phyloP scores from a whole-genome alignment of 1,284 basidiomycete genomes.

The Ceratobasidium sp. region DNA sequence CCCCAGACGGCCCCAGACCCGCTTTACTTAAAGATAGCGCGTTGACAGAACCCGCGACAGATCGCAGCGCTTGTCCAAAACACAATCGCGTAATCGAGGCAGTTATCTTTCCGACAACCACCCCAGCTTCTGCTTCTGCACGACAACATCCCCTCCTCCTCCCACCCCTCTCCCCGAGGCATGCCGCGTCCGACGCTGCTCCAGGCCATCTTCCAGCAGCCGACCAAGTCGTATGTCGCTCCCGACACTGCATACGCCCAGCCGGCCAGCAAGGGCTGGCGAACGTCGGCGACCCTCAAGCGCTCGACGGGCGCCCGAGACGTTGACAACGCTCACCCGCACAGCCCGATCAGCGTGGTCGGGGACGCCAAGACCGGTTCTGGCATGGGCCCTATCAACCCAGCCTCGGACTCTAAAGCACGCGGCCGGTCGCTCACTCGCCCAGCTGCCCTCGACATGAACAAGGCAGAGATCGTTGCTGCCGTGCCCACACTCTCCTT shows the following conservation, averaged over 20 bases:
- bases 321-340: not conserved
- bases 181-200: constrained; percentile 24
- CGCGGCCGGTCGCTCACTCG: constrained; percentile 3
- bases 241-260: not conserved
- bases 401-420: constrained; percentile 4
- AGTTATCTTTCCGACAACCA: constrained; percentile 16
- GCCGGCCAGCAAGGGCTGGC: constrained; percentile 1
- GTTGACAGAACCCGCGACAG: not conserved
- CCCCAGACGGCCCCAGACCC: not conserved
- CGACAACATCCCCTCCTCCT: not conserved
- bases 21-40: not conserved
- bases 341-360: not conserved
- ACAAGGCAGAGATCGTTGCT: not conserved
- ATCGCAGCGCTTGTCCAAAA: not conserved
- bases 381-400: not conserved
- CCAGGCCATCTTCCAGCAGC: constrained; percentile 24
- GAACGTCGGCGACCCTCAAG: not conserved
- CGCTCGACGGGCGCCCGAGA: not conserved
- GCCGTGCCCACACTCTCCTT: constrained; percentile 11
- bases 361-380: not conserved
- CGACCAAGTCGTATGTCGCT: constrained; percentile 17
- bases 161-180: too few relatives aligned
- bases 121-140: constrained; percentile 3
- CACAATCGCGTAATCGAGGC: not conserved
- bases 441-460: constrained; percentile 1